A percentile compares a stretch with the other conserved stretches of the same genome.
Evolutionary conservation across 2,329 filamentous ascomycete species (phyloP).

Genomic region (Arthrobotrys megalospora): DNA sequence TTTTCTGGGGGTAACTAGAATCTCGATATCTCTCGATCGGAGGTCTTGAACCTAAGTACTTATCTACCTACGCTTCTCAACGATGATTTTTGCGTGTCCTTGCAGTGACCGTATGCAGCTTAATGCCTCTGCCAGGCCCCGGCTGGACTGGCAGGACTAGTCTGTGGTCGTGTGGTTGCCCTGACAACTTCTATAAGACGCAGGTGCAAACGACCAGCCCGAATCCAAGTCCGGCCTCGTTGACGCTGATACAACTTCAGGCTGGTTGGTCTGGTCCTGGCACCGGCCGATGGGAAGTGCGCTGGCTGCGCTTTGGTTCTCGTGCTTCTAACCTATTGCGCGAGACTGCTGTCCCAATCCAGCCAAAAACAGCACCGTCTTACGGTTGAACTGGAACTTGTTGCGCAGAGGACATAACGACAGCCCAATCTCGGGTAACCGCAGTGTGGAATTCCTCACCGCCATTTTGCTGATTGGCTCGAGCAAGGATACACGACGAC

Average conservation of each 20-base stretch:
- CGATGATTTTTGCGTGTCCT: conserved; percentile 6
- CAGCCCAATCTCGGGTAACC: conserved; percentile 44
- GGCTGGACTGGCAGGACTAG: conserved; percentile 6
- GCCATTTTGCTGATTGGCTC: conserved; percentile 15
- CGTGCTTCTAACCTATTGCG: conserved; percentile 33
- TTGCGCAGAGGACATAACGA: background rate
- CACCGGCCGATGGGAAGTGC: background rate
- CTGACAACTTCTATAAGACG: conserved; percentile 32
- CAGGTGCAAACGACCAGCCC: conserved; percentile 39
- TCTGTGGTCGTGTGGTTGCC: conserved; percentile 44
- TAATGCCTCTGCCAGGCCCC: conserved; percentile 24
- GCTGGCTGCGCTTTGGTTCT: too few species aligned
- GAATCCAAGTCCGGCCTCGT: conserved; percentile 24
- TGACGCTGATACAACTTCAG: background rate
- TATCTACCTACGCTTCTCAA: background rate
- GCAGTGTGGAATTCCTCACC: conserved; percentile 34
- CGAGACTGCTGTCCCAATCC: conserved; percentile 33
- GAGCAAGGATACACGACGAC: conserved; percentile 30
- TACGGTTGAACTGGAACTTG: background rate
- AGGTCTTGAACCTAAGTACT: background rate
- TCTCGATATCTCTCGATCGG: too few species aligned
- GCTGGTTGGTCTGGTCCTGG: background rate
- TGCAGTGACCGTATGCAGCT: conserved; percentile 11
- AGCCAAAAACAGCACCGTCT: conserved; percentile 29
- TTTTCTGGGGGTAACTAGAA: too few species aligned